Conservation (phyloP, 2,329 filamentous ascomycete species). For the Hypomyces perniciosus region DNA sequence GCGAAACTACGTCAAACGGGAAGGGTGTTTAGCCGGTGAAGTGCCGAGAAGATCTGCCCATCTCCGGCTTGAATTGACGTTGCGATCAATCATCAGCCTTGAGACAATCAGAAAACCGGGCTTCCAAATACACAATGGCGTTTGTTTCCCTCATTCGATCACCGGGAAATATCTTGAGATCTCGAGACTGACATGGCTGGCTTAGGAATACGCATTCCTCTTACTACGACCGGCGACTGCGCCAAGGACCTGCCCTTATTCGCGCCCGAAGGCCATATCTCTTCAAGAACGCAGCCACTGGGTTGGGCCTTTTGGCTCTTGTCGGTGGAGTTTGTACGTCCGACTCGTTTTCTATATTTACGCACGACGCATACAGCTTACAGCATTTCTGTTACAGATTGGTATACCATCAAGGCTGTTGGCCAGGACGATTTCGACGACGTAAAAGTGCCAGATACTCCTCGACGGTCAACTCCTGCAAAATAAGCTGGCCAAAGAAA, state of each 20-base stretch:
- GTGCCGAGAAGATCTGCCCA: conserved; percentile 16
- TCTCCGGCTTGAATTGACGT: conserved; percentile 14
- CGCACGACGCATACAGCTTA: not conserved
- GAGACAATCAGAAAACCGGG: no score
- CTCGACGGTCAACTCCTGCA: conserved; percentile 41
- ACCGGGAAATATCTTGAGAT: no score
- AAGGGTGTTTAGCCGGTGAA: conserved; percentile 19
- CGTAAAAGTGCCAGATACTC: conserved; percentile 77
- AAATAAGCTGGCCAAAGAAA: conserved; percentile 18
- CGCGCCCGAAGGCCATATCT: conserved; percentile 89
- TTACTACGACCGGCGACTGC: conserved; percentile 87
- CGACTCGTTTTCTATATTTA: not conserved
- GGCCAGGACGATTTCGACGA: conserved; percentile 97
- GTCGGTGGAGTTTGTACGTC: conserved; percentile 84
- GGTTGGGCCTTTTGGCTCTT: conserved; percentile 66
- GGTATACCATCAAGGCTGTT: conserved; percentile 69
- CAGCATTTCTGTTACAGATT: conserved; percentile 33
- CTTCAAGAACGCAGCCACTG: conserved; percentile 80
- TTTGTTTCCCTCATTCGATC: not conserved
- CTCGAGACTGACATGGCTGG: not conserved
- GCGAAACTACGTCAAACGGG: not conserved
- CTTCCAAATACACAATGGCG: conserved; percentile 1
- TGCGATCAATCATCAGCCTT: not conserved
- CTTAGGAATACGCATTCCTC: conserved; percentile 49
- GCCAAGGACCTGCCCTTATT: conserved; percentile 81